Base-by-base conservation (phyloP, 805 yeast species). In the Wickerhamomyces tratensis region DNA sequence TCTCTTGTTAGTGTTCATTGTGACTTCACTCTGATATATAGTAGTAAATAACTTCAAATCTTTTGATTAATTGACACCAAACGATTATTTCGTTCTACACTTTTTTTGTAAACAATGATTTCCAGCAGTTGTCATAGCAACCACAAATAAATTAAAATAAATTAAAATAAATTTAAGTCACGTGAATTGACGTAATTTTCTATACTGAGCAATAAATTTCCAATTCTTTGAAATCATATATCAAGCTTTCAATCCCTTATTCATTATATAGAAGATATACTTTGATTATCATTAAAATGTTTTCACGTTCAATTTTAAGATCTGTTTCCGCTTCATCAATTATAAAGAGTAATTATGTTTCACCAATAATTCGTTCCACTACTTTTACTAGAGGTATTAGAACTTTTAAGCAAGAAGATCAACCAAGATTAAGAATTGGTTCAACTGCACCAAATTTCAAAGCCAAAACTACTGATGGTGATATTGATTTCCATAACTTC, bases 361-460 rank as follows among this genome's bases (percentile, higher is more conserved):
- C 45, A 36, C 41, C 46, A 15, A 29, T 43, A 14, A 43, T 45
- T 38, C 37, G 45, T 31, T 29, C 33, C 51, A 41, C 52, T 47
- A 45, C 50, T 35, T 50, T 63, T 20, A 50, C 50, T 33, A 62
- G 69, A 56, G 61, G 60, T 47, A 39, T 63, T 48, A 68, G 70
- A 61, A 63, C 73, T n/a, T 72, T 72, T 53, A 72, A 65, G 48
- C 74, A 71, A 46, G 75, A 71, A 45, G 65, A 72, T 31, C 79
- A 74, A 59, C 79, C 79, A 60, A 71, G 77, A 63, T 65, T 81
- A 51, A 77, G 95, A 71, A 82, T 83, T 62, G 94, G 94, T 43
- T 76, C 89, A 37, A 67, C 67, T 42, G 97, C 95, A 45, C 97
- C 97, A 61, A 82, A 89, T 65, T 88, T 88, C 74, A 69, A 72